Percentiles rank a stretch among this genome's conserved stretches.
These are phyloP conservation scores for Mycosarcoma maydis DNA, from an alignment of 1,284 basidiomycete genomes.

Conservation along the genomic window DNA sequence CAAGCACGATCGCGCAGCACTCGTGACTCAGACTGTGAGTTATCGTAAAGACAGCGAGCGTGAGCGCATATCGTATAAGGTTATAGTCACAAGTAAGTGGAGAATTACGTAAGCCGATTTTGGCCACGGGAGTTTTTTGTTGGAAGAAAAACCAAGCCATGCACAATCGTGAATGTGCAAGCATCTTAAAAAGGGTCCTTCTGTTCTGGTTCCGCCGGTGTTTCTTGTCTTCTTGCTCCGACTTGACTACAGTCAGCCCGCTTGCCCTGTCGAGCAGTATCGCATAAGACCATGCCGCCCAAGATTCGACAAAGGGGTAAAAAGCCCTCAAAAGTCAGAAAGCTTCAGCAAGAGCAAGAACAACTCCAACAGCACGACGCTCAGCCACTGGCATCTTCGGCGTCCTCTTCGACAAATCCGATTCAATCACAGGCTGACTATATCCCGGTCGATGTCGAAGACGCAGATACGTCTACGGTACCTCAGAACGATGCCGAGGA, in stretches of 20 bases:
- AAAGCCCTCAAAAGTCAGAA: constrained; percentile 40
- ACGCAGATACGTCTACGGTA: background rate
- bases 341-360: constrained; percentile 27
- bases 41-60: background rate
- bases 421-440: constrained; percentile 29
- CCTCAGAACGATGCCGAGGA: background rate
- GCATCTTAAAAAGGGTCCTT: constrained; percentile 19
- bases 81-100: background rate
- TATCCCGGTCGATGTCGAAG: constrained; percentile 22
- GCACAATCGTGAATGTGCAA: constrained; percentile 5
- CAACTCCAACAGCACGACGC: constrained; percentile 11
- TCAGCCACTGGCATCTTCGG: constrained; percentile 15
- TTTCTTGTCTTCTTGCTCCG: background rate
- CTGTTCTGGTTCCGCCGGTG: too few relatives aligned
- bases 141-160: constrained; percentile 1
- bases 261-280: background rate
- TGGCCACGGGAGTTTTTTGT: constrained; percentile 15
- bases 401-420: constrained; percentile 14
- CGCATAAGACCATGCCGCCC: constrained; percentile 16
- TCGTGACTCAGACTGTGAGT: too few relatives aligned
- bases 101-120: constrained; percentile 40
- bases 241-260: background rate
- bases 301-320: constrained; percentile 50
- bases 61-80: background rate
- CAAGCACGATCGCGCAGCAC: too few relatives aligned